A percentile compares a stretch with the other conserved stretches of the same genome.
Evolutionary conservation across 257 asterid species (phyloP).

Genomic region (Fraxinus pennsylvanica): DNA sequence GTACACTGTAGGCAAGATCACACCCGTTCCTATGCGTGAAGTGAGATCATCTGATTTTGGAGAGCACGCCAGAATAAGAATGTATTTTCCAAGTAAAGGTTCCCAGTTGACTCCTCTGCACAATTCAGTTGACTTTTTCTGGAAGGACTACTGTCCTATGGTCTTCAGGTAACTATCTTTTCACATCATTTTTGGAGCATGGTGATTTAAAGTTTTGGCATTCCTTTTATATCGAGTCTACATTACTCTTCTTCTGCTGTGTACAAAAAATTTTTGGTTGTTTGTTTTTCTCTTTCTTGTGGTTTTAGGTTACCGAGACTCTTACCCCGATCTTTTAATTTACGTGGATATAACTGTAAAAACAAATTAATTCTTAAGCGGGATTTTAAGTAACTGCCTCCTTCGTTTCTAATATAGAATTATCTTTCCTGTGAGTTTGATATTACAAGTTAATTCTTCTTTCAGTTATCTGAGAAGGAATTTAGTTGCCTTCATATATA

Average conservation of each 20-base stretch:
- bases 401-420: not conserved
- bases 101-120: conserved; percentile 91
- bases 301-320: not conserved
- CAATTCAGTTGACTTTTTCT: conserved; percentile 73
- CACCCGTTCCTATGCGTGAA: conserved; percentile 92
- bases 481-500: not conserved
- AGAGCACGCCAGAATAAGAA: conserved; percentile 80
- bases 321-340: not conserved
- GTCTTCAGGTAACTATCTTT: conserved; percentile 76
- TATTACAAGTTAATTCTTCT: not conserved
- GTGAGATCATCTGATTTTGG: conserved; percentile 90
- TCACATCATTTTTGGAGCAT: conserved; percentile 19
- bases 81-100: conserved; percentile 88
- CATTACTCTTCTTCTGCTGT: not conserved
- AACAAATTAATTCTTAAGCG: not conserved
- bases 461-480: not conserved
- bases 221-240: conserved; percentile 5
- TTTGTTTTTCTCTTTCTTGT: not conserved
- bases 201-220: not conserved
- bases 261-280: not conserved
- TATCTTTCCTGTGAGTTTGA: not conserved
- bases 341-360: not conserved
- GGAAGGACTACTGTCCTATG: conserved; percentile 99
- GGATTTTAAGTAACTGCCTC: not conserved
- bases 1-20: conserved; percentile 94